These are phyloP conservation scores for Fusarium sp. DNA, from an alignment of 2,329 filamentous ascomycete genomes.

Conservation along the genomic window DNA sequence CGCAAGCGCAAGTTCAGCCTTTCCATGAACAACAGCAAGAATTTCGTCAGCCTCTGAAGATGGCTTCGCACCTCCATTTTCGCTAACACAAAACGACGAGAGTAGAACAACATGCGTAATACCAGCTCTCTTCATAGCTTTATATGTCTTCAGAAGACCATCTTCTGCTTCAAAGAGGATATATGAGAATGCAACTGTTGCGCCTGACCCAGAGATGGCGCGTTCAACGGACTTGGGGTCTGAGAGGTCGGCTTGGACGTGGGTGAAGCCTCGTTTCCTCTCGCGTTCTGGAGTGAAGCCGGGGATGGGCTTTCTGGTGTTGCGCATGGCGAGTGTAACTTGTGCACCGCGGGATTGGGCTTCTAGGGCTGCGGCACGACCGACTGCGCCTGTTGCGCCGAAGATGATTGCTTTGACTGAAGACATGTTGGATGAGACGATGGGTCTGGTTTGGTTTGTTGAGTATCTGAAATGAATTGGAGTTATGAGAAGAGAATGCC, in stretches of 20 bases:
- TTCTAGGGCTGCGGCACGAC: constrained; percentile 18
- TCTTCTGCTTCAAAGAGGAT: constrained; percentile 14
- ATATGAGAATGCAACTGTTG: constrained; percentile 24
- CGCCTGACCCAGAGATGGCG: constrained; percentile 11
- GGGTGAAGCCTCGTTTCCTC: constrained; percentile 2
- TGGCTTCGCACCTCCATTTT: background rate
- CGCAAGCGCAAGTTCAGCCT: constrained; percentile 13
- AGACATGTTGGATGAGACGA: too few species aligned
- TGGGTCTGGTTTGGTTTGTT: too few species aligned
- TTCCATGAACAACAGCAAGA: constrained; percentile 7
- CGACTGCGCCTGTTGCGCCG: constrained; percentile 26
- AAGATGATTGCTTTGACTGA: constrained; percentile 29
- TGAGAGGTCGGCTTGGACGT: constrained; percentile 24
- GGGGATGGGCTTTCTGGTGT: constrained; percentile 7
- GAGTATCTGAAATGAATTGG: too few species aligned
- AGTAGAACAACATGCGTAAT: constrained; percentile 17
- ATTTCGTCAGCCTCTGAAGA: background rate
- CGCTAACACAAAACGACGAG: background rate
- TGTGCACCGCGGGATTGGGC: constrained; percentile 7
- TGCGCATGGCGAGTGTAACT: constrained; percentile 26
- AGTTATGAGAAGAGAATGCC: too few species aligned
- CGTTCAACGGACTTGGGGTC: constrained; percentile 7
- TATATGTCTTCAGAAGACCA: background rate
- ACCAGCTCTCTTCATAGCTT: constrained; percentile 18
- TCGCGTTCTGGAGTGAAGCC: background rate